Conservation (phyloP, 768 basidiomycete species). For the Mycena capillaripes region DNA sequence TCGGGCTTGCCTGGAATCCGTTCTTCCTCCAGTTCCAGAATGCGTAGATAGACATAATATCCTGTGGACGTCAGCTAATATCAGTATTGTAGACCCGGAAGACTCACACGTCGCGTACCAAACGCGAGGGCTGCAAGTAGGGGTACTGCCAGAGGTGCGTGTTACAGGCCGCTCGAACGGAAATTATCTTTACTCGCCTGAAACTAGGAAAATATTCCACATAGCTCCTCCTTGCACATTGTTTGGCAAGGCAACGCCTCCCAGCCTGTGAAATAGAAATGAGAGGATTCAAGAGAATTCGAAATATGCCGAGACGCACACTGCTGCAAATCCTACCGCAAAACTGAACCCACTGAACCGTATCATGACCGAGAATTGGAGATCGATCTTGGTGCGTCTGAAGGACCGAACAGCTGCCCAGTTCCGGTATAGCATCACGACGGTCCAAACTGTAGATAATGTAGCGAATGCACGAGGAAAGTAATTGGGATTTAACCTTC, state of each 20-base stretch:
- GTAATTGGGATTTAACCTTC: constrained; percentile 8
- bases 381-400: not conserved
- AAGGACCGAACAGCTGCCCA: constrained; percentile 5
- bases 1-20: not conserved
- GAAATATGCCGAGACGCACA: not conserved
- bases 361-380: constrained; percentile 18
- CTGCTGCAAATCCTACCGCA: constrained; percentile 18
- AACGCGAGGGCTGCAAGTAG: constrained; percentile 17
- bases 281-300: not conserved
- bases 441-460: constrained; percentile 15
- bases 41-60: constrained; percentile 21
- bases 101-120: constrained; percentile 23
- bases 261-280: constrained; percentile 13
- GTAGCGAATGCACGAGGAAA: not conserved
- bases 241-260: constrained; percentile 16
- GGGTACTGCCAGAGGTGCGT: not conserved
- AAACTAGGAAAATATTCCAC: constrained; percentile 18
- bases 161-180: not conserved
- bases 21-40: constrained; percentile 17
- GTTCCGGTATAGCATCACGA: constrained; percentile 19
- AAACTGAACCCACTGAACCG: constrained; percentile 24
- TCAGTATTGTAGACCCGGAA: not conserved
- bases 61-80: not conserved
- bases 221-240: constrained; percentile 3
- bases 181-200: not conserved